Evolutionary conservation across 192 early-diverging fungal species (phyloP), one percentile per base, ranked within the genome.

Genomic region (Umbelopsis isabellina): DNA sequence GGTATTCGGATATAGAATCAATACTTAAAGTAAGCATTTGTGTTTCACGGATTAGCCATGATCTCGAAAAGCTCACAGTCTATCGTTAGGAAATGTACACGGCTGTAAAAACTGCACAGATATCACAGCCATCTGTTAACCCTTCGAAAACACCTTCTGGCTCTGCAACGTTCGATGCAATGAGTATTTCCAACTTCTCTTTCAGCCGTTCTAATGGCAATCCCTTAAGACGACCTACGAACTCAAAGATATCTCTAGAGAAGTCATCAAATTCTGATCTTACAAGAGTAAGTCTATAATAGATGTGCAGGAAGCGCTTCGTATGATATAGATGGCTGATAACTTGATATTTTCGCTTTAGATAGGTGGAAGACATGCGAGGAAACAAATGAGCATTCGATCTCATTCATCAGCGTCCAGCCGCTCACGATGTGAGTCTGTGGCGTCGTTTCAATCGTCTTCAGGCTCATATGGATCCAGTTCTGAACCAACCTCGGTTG

Each of bases 41-140:
- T 16, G 33, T 35, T 0, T 10, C 15, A 30, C 27, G 27, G 27
- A 30, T 30, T 3, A 3, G 27, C 27, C 27, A 30, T 30, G 3
- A 30, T 30, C 27, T 30, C 27, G 48, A 20, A 49, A 21, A 49
- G 6, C 25, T 37, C 12, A 4, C 27, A 61, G 2, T 16, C 2
- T 0, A 52, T 6, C 21, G 3, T 18, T 65, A 76, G 66, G 70
- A 76, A 52, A 80, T 80, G 61, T 80, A 80, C 30, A 49, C 49
- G 2, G 68, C 72, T 13, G 67, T 80, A 33, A 71, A 74, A 37
- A 49, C 50, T 16, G 27, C 45, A 18, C 79, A 80, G 53, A 75
- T 80, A 21, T 25, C 58, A 45, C 67, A 76, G 11, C 76, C 76
- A 18, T 52, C 64, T 27, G 35, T 61, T 20, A 68, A 22, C 47